Percentiles rank a stretch among this genome's conserved stretches.
Evolutionary conservation across 768 basidiomycete genomes (phyloP).

Genomic region (Gymnopilus junonius): DNA sequence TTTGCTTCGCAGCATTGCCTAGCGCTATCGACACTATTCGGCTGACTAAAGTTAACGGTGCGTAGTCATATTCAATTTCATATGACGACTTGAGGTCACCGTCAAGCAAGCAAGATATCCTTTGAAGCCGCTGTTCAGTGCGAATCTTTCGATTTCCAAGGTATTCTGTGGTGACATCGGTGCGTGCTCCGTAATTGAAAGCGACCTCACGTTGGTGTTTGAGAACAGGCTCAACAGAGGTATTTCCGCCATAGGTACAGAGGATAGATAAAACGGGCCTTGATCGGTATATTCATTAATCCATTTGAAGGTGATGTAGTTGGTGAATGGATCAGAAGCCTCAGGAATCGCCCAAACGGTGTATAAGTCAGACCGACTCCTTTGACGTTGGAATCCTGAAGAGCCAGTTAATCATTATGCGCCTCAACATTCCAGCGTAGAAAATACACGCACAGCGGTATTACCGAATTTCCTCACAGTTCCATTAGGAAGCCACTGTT

Average conservation of each 20-base stretch:
- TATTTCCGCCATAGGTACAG: slow-evolving; percentile 1
- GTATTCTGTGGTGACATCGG: neutral
- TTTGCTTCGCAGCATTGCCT: neutral
- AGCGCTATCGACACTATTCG: neutral
- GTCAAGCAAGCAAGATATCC: neutral
- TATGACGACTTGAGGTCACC: neutral
- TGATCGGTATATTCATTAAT: neutral
- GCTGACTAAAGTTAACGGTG: neutral
- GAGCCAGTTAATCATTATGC: too few relatives aligned
- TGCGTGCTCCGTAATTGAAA: neutral
- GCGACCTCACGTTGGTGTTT: neutral
- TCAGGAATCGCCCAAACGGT: slow-evolving; percentile 1
- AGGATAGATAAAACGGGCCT: neutral
- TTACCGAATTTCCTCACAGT: neutral
- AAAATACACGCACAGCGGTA: neutral
- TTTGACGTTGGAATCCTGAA: neutral
- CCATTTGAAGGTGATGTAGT: neutral
- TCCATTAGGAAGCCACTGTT: slow-evolving; percentile 1
- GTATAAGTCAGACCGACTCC: neutral
- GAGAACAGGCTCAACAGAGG: neutral
- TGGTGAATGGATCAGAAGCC: neutral
- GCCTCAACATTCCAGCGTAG: too few relatives aligned
- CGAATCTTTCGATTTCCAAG: neutral
- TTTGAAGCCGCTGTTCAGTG: neutral
- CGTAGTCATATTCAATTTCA: neutral